Conservation (phyloP, 345 rosid genomes). For the Triadica sebifera region DNA sequence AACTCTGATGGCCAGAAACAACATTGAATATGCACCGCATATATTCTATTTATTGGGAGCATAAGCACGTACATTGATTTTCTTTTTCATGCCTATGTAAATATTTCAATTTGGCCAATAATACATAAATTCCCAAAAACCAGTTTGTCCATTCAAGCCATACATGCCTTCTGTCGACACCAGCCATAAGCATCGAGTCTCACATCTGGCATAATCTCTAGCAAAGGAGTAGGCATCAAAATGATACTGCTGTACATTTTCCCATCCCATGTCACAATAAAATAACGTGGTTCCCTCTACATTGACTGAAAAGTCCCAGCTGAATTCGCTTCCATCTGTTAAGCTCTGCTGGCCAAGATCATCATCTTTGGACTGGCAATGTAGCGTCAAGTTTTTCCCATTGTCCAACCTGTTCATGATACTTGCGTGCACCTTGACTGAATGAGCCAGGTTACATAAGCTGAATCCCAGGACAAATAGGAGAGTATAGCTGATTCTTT, state of each 20-base stretch:
- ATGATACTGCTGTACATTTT: constrained; percentile 26
- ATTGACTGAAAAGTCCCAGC: constrained; percentile 48
- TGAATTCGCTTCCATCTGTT: constrained; percentile 39
- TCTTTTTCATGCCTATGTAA: not conserved
- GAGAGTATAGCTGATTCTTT: not conserved
- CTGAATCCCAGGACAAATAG: constrained; percentile 20
- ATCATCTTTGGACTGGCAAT: constrained; percentile 54
- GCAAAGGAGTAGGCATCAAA: constrained; percentile 38
- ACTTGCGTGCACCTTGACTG: constrained; percentile 31
- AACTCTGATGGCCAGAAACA: not conserved
- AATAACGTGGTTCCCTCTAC: constrained; percentile 40
- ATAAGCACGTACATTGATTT: not conserved
- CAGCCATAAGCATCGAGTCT: constrained; percentile 39
- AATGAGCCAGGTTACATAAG: constrained; percentile 16
- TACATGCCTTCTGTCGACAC: constrained; percentile 46
- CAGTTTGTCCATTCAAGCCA: constrained; percentile 36
- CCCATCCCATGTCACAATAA: constrained; percentile 50
- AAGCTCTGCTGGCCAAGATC: constrained; percentile 50
- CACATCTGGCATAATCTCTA: constrained; percentile 40
- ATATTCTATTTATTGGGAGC: not conserved
- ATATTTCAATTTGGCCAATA: constrained; percentile 38
- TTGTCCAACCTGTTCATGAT: constrained; percentile 43
- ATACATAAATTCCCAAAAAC: constrained; percentile 54
- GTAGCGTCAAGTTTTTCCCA: constrained; percentile 44
- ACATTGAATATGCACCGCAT: not conserved